These are phyloP conservation scores for Raddia distichophylla DNA, from an alignment of 176 grass and related monocot species.

Conservation along the genomic window DNA sequence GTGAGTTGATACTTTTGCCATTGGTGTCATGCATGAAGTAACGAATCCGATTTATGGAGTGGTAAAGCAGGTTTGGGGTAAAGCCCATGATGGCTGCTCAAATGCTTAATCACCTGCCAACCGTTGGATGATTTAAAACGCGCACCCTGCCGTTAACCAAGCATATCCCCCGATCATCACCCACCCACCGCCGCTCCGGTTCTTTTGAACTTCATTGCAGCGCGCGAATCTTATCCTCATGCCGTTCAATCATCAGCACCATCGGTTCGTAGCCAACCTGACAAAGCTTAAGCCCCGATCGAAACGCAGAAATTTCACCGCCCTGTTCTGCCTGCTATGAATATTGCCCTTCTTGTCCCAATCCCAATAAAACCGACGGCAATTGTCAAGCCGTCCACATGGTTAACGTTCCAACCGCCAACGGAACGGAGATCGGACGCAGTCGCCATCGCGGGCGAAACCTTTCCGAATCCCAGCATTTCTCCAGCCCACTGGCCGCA, in stretches of 20 bases:
- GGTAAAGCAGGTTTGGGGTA: background rate
- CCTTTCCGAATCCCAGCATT: background rate
- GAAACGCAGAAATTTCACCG: too few relatives aligned
- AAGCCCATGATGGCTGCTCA: background rate
- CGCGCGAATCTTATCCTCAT: background rate
- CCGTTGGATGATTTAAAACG: background rate
- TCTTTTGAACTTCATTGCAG: background rate
- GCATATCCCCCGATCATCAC: background rate
- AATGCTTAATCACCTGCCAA: background rate
- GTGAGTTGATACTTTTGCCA: background rate
- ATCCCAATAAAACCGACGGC: too few relatives aligned
- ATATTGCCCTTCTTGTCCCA: too few relatives aligned
- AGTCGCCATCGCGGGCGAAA: slow-evolving; percentile 2
- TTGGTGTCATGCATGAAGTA: background rate
- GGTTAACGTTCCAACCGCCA: too few relatives aligned
- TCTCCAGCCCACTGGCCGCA: background rate
- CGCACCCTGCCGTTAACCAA: too few relatives aligned
- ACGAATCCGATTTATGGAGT: background rate
- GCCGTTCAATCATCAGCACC: background rate
- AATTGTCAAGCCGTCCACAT: too few relatives aligned
- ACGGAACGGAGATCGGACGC: too few relatives aligned
- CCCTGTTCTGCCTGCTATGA: too few relatives aligned
- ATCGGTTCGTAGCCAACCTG: too few relatives aligned
- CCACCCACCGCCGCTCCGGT: background rate
- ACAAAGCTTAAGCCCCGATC: background rate